phyloP scores from a whole-genome alignment of 2,329 filamentous ascomycete species.

The Colletotrichum plurivorum region DNA sequence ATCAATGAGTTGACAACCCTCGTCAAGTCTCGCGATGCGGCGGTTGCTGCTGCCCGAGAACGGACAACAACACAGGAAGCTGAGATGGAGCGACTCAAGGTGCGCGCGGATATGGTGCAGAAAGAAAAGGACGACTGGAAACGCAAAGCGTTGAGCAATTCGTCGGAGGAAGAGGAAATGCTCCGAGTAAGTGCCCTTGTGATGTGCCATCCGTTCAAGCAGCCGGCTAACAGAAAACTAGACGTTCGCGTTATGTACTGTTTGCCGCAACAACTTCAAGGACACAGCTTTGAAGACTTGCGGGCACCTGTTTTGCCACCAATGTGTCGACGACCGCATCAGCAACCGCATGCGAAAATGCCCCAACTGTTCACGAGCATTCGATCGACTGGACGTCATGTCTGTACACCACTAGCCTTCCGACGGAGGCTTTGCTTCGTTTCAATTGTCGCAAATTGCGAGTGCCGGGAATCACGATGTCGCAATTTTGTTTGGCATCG shows the following conservation, averaged over 20 bases:
- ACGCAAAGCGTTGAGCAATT: conserved; percentile 84
- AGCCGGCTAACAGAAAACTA: conserved; percentile 46
- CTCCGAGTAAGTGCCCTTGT: conserved; percentile 78
- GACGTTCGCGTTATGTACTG: conserved; percentile 78
- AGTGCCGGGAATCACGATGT: not conserved
- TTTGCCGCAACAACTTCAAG: conserved; percentile 94
- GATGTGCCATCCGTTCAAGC: not conserved
- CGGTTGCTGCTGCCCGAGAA: conserved; percentile 65
- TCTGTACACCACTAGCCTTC: conserved; percentile 65
- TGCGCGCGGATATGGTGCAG: conserved; percentile 81
- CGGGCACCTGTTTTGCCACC: conserved; percentile 93
- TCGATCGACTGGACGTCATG: conserved; percentile 94
- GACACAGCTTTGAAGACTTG: conserved; percentile 94
- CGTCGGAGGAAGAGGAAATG: conserved; percentile 86
- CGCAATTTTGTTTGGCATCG: not conserved
- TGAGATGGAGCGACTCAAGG: conserved; percentile 85
- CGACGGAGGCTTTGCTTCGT: not conserved
- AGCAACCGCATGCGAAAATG: conserved; percentile 94
- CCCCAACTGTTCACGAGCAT: conserved; percentile 91
- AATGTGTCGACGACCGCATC: conserved; percentile 91
- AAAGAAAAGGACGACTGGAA: conserved; percentile 91
- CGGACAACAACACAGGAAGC: conserved; percentile 75
- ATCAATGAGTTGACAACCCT: conserved; percentile 81
- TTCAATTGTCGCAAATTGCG: conserved; percentile 4
- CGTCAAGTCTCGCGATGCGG: conserved; percentile 81